phyloP scores from a whole-genome alignment of 768 basidiomycete genomes.

The Trametes coccinea region DNA sequence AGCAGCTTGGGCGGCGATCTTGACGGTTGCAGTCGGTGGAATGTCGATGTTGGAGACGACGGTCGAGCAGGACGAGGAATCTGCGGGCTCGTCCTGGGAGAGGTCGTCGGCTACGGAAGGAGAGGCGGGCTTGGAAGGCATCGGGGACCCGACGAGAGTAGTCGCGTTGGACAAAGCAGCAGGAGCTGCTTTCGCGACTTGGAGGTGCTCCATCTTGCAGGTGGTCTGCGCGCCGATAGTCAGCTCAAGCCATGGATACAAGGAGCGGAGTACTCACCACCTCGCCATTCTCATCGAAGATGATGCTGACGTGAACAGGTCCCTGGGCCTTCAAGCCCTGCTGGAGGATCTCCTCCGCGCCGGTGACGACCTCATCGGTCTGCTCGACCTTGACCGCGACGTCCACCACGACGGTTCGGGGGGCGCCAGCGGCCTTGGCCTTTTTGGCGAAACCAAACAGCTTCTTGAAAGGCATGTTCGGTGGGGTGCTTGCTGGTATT shows the following conservation, averaged over 20 bases:
- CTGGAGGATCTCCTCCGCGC: background rate
- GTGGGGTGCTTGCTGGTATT: background rate
- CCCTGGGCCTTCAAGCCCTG: background rate
- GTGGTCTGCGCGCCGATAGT: background rate
- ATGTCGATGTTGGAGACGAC: slow-evolving; percentile 32
- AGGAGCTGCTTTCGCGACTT: background rate
- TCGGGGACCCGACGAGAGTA: slow-evolving; percentile 16
- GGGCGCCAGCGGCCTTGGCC: background rate
- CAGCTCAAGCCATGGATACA: background rate
- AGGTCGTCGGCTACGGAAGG: background rate
- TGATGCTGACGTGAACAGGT: slow-evolving; percentile 11
- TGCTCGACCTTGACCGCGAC: background rate
- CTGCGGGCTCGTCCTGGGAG: background rate
- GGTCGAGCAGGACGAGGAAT: background rate
- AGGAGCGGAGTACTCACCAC: slow-evolving; percentile 2
- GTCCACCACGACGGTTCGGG: background rate
- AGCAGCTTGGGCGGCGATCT: slow-evolving; percentile 30
- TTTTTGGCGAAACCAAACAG: slow-evolving; percentile 7
- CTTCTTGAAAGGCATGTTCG: slow-evolving; percentile 4
- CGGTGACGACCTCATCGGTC: background rate
- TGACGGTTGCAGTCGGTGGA: too few relatives aligned
- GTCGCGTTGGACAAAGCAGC: slow-evolving; percentile 3
- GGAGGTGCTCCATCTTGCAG: slow-evolving; percentile 8
- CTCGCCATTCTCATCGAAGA: slow-evolving; percentile 1
- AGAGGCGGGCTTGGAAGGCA: slow-evolving; percentile 1